Conservation (phyloP, 2,329 filamentous ascomycete genomes). For the Pleurostoma richardsiae region DNA sequence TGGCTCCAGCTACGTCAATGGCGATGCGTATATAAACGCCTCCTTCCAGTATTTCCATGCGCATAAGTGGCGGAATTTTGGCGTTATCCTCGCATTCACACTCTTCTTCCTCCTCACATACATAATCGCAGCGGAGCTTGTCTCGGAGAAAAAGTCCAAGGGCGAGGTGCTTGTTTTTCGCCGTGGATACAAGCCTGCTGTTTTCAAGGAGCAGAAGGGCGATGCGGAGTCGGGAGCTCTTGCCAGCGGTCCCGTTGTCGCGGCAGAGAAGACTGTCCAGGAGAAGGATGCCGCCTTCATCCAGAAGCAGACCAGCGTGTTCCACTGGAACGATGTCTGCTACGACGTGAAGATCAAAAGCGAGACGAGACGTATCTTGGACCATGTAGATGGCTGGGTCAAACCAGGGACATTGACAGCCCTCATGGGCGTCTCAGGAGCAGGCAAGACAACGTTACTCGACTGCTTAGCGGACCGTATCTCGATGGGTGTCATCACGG, state of each 20-base stretch:
- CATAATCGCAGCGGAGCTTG: slow-evolving; percentile 60
- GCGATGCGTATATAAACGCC: slow-evolving; percentile 50
- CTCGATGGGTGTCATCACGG: slow-evolving; percentile 65
- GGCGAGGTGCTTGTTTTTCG: slow-evolving; percentile 73
- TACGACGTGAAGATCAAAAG: slow-evolving; percentile 11
- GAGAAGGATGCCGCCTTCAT: slow-evolving; percentile 18
- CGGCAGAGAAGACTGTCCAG: slow-evolving; percentile 31
- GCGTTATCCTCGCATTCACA: slow-evolving; percentile 62
- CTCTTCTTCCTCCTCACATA: slow-evolving; percentile 58
- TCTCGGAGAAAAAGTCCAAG: slow-evolving; percentile 65
- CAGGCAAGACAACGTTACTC: slow-evolving; percentile 67
- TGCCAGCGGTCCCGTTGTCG: slow-evolving; percentile 39
- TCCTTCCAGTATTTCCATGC: slow-evolving; percentile 51
- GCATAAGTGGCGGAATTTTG: slow-evolving; percentile 68
- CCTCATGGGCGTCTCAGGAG: slow-evolving; percentile 54
- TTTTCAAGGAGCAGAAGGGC: slow-evolving; percentile 55
- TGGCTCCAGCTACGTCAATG: slow-evolving; percentile 47
- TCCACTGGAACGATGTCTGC: slow-evolving; percentile 11
- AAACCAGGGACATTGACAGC: slow-evolving; percentile 10
- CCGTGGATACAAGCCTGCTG: slow-evolving; percentile 57
- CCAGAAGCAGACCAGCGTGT: slow-evolving; percentile 8
- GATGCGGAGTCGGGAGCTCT: slow-evolving; percentile 51
- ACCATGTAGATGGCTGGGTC: slow-evolving; percentile 11
- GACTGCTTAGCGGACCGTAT: slow-evolving; percentile 66
- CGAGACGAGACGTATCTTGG: slow-evolving; percentile 8